Conservation (phyloP, 768 basidiomycete genomes). For the Podaxis pistillaris region DNA sequence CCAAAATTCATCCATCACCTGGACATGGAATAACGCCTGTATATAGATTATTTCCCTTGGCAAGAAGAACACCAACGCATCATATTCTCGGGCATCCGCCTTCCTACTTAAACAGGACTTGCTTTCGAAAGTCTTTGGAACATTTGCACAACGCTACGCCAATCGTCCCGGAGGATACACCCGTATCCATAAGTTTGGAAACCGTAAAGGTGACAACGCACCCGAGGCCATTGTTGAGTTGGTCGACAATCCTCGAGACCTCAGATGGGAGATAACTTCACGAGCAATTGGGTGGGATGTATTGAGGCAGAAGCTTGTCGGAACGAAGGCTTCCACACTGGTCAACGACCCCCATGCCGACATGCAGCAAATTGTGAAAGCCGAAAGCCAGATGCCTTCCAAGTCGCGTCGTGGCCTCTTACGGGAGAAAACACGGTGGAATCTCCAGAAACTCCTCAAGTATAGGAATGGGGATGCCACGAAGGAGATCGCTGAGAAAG, state of each 20-base stretch:
- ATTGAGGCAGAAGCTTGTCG: constrained; percentile 51
- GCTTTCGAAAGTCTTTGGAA: constrained; percentile 80
- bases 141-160: constrained; percentile 78
- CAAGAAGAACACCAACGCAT: constrained; percentile 73
- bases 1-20: background rate
- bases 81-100: constrained; percentile 69
- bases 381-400: constrained; percentile 42
- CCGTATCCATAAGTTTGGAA: constrained; percentile 88
- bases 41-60: constrained; percentile 86
- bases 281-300: constrained; percentile 86
- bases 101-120: constrained; percentile 75
- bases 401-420: constrained; percentile 41
- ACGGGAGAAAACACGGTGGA: constrained; percentile 68
- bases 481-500: constrained; percentile 51
- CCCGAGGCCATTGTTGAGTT: constrained; percentile 89
- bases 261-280: constrained; percentile 86
- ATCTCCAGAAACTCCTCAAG: constrained; percentile 69
- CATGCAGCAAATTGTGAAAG: constrained; percentile 43
- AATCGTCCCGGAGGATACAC: constrained; percentile 91
- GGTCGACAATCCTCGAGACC: constrained; percentile 91
- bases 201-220: constrained; percentile 89
- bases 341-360: constrained; percentile 50
- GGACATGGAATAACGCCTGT: background rate
- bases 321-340: constrained; percentile 40
- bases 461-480: constrained; percentile 52